Conservation (phyloP, 1,284 basidiomycete genomes). For the Apiotrichum domesticum region DNA sequence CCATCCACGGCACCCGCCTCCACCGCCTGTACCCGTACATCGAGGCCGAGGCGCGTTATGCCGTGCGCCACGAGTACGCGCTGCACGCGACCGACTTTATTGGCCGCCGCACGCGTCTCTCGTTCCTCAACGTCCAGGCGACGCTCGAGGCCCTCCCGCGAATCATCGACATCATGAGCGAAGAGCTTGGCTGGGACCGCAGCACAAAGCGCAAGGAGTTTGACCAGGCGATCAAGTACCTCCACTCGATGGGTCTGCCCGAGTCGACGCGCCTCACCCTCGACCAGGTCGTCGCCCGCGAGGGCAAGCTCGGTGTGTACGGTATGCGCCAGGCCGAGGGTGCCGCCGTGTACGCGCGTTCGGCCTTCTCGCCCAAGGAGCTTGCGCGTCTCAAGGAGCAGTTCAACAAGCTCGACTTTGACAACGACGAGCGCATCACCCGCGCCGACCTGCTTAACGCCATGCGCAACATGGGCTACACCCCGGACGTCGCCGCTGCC, state of each 20-base stretch:
- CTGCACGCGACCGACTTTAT: slow-evolving; percentile 85
- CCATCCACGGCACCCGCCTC: slow-evolving; percentile 75
- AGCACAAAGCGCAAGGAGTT: slow-evolving; percentile 59
- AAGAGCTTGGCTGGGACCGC: slow-evolving; percentile 72
- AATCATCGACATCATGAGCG: slow-evolving; percentile 85
- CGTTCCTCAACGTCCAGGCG: slow-evolving; percentile 87
- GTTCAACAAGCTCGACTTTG: slow-evolving; percentile 52
- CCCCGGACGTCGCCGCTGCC: slow-evolving; percentile 52
- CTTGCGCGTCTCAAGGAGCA: slow-evolving; percentile 56
- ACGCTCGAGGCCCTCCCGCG: slow-evolving; percentile 77
- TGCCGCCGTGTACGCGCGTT: slow-evolving; percentile 52
- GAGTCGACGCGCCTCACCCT: slow-evolving; percentile 48
- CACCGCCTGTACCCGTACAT: slow-evolving; percentile 77
- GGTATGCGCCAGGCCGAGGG: slow-evolving; percentile 38
- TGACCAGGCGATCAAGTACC: slow-evolving; percentile 57
- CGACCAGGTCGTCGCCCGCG: slow-evolving; percentile 33
- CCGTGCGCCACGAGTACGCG: slow-evolving; percentile 84
- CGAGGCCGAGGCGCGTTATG: slow-evolving; percentile 90
- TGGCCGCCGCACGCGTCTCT: slow-evolving; percentile 80
- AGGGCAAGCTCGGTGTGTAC: slow-evolving; percentile 30
- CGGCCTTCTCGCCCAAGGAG: slow-evolving; percentile 65
- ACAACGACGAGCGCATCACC: slow-evolving; percentile 45
- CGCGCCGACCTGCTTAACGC: slow-evolving; percentile 42
- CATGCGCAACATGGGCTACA: slow-evolving; percentile 42
- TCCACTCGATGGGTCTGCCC: slow-evolving; percentile 69